A percentile compares a stretch with the other conserved stretches of the same genome.
phyloP scores from a whole-genome alignment of 2,329 filamentous ascomycete species.

The Aspergillus neoniger region DNA sequence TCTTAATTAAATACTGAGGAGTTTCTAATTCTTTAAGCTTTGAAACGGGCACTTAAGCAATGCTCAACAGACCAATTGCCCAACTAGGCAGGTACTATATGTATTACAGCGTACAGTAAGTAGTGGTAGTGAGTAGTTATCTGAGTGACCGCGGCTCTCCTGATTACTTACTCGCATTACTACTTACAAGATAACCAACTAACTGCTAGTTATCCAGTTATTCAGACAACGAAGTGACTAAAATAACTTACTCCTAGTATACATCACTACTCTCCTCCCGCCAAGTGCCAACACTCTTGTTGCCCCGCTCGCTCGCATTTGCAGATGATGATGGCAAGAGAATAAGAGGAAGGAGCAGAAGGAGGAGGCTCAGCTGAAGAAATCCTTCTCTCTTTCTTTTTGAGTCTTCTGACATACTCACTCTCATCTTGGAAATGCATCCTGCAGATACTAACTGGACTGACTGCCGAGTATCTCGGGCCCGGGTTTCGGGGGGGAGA shows the following conservation, averaged over 20 bases:
- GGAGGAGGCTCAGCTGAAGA: background rate
- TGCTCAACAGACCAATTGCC: slow-evolving; percentile 4
- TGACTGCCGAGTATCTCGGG: too few relatives aligned
- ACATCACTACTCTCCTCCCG: too few relatives aligned
- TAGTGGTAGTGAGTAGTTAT: background rate
- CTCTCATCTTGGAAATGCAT: too few relatives aligned
- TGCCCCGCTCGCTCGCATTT: background rate
- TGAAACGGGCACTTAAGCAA: slow-evolving; percentile 8
- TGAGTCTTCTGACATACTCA: too few relatives aligned
- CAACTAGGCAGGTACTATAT: background rate
- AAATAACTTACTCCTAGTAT: background rate
- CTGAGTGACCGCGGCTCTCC: background rate
- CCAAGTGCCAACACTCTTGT: too few relatives aligned
- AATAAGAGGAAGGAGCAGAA: too few relatives aligned
- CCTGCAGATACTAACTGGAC: too few relatives aligned
- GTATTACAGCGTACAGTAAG: too few relatives aligned
- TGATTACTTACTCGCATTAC: background rate
- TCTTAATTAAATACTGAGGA: too few relatives aligned
- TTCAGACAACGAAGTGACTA: too few relatives aligned
- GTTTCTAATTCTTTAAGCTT: slow-evolving; percentile 1
- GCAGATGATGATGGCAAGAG: too few relatives aligned
- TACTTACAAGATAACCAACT: background rate
- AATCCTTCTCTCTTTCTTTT: background rate
- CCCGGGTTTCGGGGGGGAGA: background rate
- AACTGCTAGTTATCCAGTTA: background rate